Conservation (phyloP, 2,329 filamentous ascomycete genomes). For the Nemania sp. region DNA sequence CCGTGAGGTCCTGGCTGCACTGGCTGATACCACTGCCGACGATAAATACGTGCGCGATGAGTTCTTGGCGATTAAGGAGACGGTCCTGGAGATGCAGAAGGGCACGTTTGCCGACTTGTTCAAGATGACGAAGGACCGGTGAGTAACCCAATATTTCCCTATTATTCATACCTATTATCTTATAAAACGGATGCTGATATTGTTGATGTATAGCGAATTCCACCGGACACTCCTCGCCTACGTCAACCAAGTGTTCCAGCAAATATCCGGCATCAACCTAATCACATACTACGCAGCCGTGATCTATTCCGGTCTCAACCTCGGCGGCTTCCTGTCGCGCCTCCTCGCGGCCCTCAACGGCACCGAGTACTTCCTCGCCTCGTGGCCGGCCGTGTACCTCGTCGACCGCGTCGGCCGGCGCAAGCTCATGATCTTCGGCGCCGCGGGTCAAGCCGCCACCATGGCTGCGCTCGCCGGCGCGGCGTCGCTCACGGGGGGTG, state of each 20-base stretch:
- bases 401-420: conserved; percentile 69
- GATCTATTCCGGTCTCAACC: conserved; percentile 54
- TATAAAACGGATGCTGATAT: conserved; percentile 18
- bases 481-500: conserved; percentile 35
- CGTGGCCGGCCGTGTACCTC: conserved; percentile 63
- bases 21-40: conserved; percentile 47
- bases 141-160: conserved; percentile 13
- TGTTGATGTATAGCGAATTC: conserved; percentile 44
- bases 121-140: conserved; percentile 58
- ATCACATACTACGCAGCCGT: conserved; percentile 53
- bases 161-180: neutral
- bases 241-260: conserved; percentile 62
- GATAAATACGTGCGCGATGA: conserved; percentile 60
- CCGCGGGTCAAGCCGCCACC: conserved; percentile 62
- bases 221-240: conserved; percentile 59
- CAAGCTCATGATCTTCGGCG: conserved; percentile 72
- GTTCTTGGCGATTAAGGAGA: conserved; percentile 56
- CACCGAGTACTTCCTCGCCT: conserved; percentile 55
- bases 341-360: conserved; percentile 59
- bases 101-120: conserved; percentile 60
- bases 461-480: conserved; percentile 65
- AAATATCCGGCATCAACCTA: conserved; percentile 48
- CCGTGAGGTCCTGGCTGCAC: conserved; percentile 46
- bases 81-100: conserved; percentile 66
- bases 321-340: conserved; percentile 58